Conservation (phyloP, 306 rosid genomes). For the Argentina anserina region DNA sequence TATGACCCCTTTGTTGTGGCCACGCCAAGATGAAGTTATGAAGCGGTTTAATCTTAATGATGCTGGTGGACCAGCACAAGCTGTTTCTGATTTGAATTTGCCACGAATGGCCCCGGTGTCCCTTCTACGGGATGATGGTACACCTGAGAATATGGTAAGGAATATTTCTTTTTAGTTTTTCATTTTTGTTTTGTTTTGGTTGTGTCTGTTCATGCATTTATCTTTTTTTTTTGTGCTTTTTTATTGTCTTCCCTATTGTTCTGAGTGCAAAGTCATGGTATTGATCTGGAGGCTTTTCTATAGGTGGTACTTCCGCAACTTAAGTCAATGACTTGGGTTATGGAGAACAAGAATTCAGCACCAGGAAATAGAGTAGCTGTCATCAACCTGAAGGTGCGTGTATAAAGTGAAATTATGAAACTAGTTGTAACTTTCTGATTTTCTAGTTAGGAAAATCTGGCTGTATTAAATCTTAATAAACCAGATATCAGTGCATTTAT, state of each 20-base stretch:
- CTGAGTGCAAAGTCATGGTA: constrained; percentile 18
- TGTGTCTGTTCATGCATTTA: neutral
- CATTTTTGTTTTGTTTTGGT: constrained; percentile 3
- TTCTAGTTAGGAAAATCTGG: neutral
- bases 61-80: constrained; percentile 57
- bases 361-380: constrained; percentile 81
- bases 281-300: constrained; percentile 25
- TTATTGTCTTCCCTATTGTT: neutral
- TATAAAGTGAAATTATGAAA: constrained; percentile 17
- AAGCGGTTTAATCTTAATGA: constrained; percentile 76
- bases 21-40: constrained; percentile 70
- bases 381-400: constrained; percentile 73
- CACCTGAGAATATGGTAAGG: constrained; percentile 68
- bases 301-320: constrained; percentile 84
- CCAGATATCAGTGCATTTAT: neutral
- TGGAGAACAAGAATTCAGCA: constrained; percentile 84
- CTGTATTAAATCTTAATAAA: neutral
- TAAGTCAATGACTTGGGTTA: constrained; percentile 97
- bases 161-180: constrained; percentile 7
- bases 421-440: neutral
- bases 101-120: constrained; percentile 89
- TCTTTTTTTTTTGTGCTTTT: constrained; percentile 5
- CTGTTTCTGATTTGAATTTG: constrained; percentile 69
- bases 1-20: constrained; percentile 83
- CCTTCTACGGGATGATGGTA: constrained; percentile 79